Evolutionary conservation across 2,329 filamentous ascomycete genomes (phyloP), one percentile per base, ranked within the genome.

Genomic region (Alternaria incomplexa): DNA sequence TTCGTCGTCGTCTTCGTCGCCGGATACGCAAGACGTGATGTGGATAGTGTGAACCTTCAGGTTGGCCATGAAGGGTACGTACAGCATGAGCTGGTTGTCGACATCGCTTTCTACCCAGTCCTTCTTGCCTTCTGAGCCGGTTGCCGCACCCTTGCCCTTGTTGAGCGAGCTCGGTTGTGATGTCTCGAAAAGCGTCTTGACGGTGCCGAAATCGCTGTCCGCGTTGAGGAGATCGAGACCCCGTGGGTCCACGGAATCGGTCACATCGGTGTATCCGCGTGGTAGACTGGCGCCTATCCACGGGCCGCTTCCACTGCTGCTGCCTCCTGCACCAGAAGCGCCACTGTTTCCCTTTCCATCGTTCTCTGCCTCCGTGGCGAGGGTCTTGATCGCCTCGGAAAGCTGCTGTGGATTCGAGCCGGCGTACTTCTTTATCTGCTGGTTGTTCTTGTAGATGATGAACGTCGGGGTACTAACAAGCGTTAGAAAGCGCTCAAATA

Each of bases 61-160:
- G 51, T 89, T 92, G 30, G 91, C 89, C 79, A 94, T 91, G 82
- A 99, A 97, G 1, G 96, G 95, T 61, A 96, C 86, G 81, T 90
- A 98, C 50, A 99, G 86, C 87, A 98, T 92, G 65, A 99, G 84
- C 84, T 99, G 96, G 82, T 98, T 94, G 77, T 99, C 96, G 36
- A 95, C 96, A 77, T 97, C 95, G 80, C 93, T 97, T 84, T 97
- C 93, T 22, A 98, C 90, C 90, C 92, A 98, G 81, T 99, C 95
- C 76, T 81, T 80, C 70, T 78, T 81, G 11, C 88, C 88, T 26
- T 83, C 78, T 23, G 79, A 79, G 32, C 83, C 81, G 75, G 89
- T 89, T 58, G 82, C 86, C 73, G 89, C 88, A 52, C 79, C 81
- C 68, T 86, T 86, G 58, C 77, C 81, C 56, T 69, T 71, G 52